phyloP scores from a whole-genome alignment of 2,329 filamentous ascomycete species.

The Verticillium nubilum region DNA sequence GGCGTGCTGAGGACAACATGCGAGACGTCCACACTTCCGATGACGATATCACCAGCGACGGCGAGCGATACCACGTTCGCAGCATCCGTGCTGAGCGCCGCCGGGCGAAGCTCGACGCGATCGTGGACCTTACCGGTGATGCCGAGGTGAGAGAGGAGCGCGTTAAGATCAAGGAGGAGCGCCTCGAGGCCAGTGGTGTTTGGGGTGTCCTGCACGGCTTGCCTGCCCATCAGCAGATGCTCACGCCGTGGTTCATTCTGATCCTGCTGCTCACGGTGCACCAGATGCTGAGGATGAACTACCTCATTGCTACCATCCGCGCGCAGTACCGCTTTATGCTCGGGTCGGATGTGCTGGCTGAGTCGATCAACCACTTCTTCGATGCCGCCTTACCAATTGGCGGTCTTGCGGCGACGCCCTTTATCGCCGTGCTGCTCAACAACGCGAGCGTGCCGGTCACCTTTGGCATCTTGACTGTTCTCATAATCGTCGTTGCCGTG shows the following conservation, averaged over 20 bases:
- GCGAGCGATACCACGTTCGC: conserved; percentile 36
- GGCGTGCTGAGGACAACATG: conserved; percentile 25
- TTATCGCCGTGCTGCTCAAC: conserved; percentile 66
- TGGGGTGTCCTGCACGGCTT: conserved; percentile 67
- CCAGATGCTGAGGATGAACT: conserved; percentile 65
- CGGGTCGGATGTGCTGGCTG: conserved; percentile 32
- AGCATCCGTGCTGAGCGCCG: conserved; percentile 42
- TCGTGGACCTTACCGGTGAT: conserved; percentile 57
- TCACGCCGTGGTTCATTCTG: conserved; percentile 65
- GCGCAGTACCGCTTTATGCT: conserved; percentile 67
- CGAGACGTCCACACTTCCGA: conserved; percentile 47
- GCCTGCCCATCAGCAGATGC: conserved; percentile 58
- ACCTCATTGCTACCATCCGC: conserved; percentile 59
- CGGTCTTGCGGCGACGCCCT: conserved; percentile 63
- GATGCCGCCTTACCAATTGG: conserved; percentile 55
- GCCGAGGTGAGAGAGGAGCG: conserved; percentile 47
- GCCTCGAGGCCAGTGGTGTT: conserved; percentile 55
- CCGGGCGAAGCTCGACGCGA: conserved; percentile 52
- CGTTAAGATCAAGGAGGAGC: conserved; percentile 48
- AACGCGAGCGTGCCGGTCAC: conserved; percentile 56
- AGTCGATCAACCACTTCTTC: conserved; percentile 33
- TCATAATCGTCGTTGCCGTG: conserved; percentile 57
- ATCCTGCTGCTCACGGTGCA: conserved; percentile 58
- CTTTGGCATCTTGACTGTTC: conserved; percentile 50
- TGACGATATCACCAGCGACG: conserved; percentile 45